Evolutionary conservation across 1,284 basidiomycete genomes (phyloP), one percentile per base, ranked within the genome.

Genomic region (Trichosporon sp.): DNA sequence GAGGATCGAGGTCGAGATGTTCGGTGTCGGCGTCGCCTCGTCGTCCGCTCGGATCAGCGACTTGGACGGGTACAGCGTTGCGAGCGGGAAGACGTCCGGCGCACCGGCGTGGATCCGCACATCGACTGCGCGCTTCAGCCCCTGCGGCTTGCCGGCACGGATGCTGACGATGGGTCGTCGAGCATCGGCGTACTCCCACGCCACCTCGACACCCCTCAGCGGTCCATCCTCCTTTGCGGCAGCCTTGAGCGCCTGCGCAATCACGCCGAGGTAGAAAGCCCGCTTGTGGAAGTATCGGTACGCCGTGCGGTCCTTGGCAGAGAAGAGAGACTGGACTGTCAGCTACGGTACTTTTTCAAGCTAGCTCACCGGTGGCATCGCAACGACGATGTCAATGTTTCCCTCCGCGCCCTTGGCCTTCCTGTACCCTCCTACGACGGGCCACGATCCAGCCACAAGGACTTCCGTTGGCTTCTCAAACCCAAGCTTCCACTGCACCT

Each of bases 231-330:
- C 84, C 36, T 79, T 83, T 36, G 82, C 77, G 23, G 80, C 76
- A 54, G 80, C 80, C 64, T 66, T 73, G 54, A 62, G 67, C 37
- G 97, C 78, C 9, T 86, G 83, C 3, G 90, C 91, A 59, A 99
- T 82, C 3, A 86, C 86, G 8, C 93, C 89, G 13, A 98, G 85
- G 80, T 94, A 99, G 76, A 90, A 95, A 0, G 91, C 89, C 49
- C 91, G 84, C 79, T 99, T 99, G 78, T 95, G 89, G 75, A 95
- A 95, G 79, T 91, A 95, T 19, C 96, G 87, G 34, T 87, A 86
- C 74, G 95, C 90, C 62, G 94, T 82, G 70, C 94, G 91, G 76
- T 99, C 95, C 78, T 98, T 99, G 71, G 95, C 91, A 81, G 96
- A 92, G 73, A 99, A 94, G 27, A 97, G 69, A 25, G 62, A 59